Base-by-base conservation (phyloP, 2,329 filamentous ascomycete species). In the Colletotrichum spaethianum region DNA sequence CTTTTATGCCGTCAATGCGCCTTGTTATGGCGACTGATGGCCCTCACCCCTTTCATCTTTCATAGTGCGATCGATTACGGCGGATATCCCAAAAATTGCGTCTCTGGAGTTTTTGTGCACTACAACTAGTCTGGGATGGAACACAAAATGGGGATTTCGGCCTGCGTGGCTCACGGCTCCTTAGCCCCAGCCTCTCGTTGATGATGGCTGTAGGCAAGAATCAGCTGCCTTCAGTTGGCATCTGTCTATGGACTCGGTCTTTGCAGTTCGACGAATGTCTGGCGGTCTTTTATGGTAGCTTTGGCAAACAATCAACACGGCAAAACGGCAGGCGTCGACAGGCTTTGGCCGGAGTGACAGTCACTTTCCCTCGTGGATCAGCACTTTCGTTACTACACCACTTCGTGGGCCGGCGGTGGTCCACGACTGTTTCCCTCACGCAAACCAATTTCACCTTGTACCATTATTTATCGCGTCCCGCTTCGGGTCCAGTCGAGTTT, bases 271-370 rank as follows among this genome's bases (percentile, higher is more conserved):
- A 73, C 70, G 56, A 74, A 57, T 63, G 33, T 72, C 57, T 69
- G 72, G 72, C 67, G 68, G 72, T 55, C 46, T 72, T 38, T 72
- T 63, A 74, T 7, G 61, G 68, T 75, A 75, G 72, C 73, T 72
- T 70, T 74, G 72, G 72, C 72, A 74, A 72, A 75, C 71, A 74
- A 74, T 73, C 72, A 72, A 68, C 68, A 33, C 73, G 69, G 72
- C 72, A 70, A 64, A 48, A 72, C 73, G 56, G 60, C 73, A 64
- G 63, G 68, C 68, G 57, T 73, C 73, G 73, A 75, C 73, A 68
- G 68, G 72, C 68, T 69, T 74, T 70, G 68, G 70, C 72, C 64
- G 57, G 55, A 72, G 66, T 70, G 73, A 74, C 57, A 56, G 44
- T 67, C 66, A 73, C 66, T 70, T 68, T 53, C 44, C 61, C 52